These are phyloP conservation scores for Echinochloa phyllopogon DNA, from an alignment of 176 grass and related monocot species.

Conservation along the genomic window DNA sequence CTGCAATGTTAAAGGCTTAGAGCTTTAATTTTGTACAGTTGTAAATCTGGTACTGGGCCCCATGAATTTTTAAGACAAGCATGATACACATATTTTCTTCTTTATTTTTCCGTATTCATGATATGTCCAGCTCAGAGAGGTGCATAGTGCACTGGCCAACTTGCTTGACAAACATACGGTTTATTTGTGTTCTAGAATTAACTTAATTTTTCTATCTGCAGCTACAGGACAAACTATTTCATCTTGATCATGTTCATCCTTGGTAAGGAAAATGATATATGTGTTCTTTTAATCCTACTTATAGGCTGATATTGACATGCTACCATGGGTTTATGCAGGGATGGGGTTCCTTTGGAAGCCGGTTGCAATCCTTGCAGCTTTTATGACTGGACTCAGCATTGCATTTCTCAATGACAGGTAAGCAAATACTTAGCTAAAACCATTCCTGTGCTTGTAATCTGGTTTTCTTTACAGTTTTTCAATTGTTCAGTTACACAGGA, in stretches of 20 bases:
- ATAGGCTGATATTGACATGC: slow-evolving; percentile 32
- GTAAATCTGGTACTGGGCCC: not conserved
- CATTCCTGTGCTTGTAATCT: not conserved
- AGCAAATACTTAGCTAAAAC: not conserved
- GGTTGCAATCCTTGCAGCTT: slow-evolving; percentile 80
- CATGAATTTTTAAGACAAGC: not conserved
- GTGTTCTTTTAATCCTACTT: slow-evolving; percentile 28
- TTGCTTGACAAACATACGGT: not conserved
- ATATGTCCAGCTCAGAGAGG: not conserved
- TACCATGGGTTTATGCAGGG: slow-evolving; percentile 51
- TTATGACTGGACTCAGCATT: slow-evolving; percentile 86
- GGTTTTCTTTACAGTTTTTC: not conserved
- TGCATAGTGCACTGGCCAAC: not conserved
- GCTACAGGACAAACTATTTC: slow-evolving; percentile 94
- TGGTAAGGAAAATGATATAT: slow-evolving; percentile 55
- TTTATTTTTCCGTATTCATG: not conserved
- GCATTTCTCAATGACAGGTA: slow-evolving; percentile 96
- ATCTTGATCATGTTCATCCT: slow-evolving; percentile 79
- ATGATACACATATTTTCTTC: not conserved
- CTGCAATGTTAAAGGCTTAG: not conserved
- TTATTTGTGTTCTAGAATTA: slow-evolving; percentile 15
- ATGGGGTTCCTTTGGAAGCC: slow-evolving; percentile 89
- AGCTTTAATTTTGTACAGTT: not conserved
- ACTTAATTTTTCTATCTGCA: slow-evolving; percentile 43
- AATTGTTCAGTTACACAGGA: not conserved